phyloP scores from a whole-genome alignment of 345 rosid species.

The Acer campestre region DNA sequence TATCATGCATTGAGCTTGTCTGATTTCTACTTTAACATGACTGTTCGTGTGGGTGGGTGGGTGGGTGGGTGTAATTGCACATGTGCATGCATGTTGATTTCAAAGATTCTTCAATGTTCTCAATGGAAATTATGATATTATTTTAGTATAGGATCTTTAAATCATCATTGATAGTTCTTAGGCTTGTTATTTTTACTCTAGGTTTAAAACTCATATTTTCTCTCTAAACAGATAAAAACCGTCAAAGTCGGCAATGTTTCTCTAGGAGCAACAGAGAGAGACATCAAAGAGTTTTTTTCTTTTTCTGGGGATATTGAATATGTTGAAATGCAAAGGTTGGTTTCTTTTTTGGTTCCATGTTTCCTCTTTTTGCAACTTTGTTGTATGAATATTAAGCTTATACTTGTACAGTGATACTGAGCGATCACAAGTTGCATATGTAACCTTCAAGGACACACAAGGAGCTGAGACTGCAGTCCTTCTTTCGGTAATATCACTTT shows the following conservation, averaged over 20 bases:
- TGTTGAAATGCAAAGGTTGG: conserved; percentile 71
- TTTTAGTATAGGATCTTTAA: neutral
- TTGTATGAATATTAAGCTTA: conserved; percentile 18
- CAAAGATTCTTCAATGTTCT: neutral
- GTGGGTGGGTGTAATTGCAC: neutral
- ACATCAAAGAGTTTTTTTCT: conserved; percentile 80
- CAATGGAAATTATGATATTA: neutral
- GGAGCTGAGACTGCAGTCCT: conserved; percentile 71
- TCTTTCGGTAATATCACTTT: conserved; percentile 61
- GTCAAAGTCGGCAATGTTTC: conserved; percentile 75
- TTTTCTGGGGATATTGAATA: conserved; percentile 77
- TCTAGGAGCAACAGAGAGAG: conserved; percentile 65
- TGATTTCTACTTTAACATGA: neutral
- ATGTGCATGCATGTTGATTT: neutral
- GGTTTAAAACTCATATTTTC: neutral
- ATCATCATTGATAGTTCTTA: neutral
- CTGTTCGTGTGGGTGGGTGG: neutral
- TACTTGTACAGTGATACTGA: conserved; percentile 61
- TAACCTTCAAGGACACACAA: conserved; percentile 61
- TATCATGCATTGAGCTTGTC: neutral
- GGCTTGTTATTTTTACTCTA: neutral
- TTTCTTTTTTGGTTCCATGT: conserved; percentile 9
- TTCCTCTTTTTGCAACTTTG: conserved; percentile 2
- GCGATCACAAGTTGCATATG: conserved; percentile 54
- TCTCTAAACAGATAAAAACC: conserved; percentile 47